A percentile compares a stretch with the other conserved stretches of the same genome.
These are phyloP conservation scores for Pythium pyrilobum DNA, from an alignment of 352 stramenopile species.

Conservation along the genomic window DNA sequence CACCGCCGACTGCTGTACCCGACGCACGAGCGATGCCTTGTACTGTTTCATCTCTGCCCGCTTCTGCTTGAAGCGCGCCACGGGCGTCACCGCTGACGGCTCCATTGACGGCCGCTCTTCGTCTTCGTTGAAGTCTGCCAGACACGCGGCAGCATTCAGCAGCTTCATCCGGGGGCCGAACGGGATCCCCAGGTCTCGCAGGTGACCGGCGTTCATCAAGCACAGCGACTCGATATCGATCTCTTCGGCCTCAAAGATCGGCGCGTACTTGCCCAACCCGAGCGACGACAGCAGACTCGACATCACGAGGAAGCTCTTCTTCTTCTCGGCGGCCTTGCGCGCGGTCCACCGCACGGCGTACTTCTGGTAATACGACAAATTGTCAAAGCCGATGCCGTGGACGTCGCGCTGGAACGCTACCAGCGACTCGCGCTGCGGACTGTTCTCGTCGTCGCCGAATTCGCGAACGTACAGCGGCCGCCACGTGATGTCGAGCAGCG, in stretches of 20 bases:
- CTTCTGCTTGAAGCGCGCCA: constrained; percentile 78
- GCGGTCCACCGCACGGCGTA: constrained; percentile 79
- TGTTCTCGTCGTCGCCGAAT: constrained; percentile 80
- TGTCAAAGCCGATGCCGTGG: constrained; percentile 81
- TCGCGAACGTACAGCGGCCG: constrained; percentile 77
- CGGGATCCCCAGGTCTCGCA: constrained; percentile 79
- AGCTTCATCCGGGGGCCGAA: constrained; percentile 84
- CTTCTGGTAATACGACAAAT: constrained; percentile 82
- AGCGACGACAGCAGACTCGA: constrained; percentile 71
- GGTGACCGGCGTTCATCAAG: constrained; percentile 81
- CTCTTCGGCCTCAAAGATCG: constrained; percentile 84
- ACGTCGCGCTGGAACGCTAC: constrained; percentile 84
- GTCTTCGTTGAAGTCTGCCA: constrained; percentile 83
- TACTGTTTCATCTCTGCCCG: constrained; percentile 84
- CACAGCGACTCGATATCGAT: constrained; percentile 86
- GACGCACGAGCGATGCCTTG: constrained; percentile 73
- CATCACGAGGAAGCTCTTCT: constrained; percentile 88
- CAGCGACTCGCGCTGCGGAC: constrained; percentile 70
- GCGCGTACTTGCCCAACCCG: constrained; percentile 78
- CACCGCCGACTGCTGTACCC: constrained; percentile 81
- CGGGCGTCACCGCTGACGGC: constrained; percentile 54
- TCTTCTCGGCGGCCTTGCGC: constrained; percentile 78
- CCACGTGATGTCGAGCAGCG: constrained; percentile 81
- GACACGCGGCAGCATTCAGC: constrained; percentile 72
- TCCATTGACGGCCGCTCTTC: constrained; percentile 64